A percentile compares a stretch with the other conserved stretches of the same genome.
phyloP scores from a whole-genome alignment of 495 filamentous ascomycete species.

The Podospora bellae-mahoneyi region DNA sequence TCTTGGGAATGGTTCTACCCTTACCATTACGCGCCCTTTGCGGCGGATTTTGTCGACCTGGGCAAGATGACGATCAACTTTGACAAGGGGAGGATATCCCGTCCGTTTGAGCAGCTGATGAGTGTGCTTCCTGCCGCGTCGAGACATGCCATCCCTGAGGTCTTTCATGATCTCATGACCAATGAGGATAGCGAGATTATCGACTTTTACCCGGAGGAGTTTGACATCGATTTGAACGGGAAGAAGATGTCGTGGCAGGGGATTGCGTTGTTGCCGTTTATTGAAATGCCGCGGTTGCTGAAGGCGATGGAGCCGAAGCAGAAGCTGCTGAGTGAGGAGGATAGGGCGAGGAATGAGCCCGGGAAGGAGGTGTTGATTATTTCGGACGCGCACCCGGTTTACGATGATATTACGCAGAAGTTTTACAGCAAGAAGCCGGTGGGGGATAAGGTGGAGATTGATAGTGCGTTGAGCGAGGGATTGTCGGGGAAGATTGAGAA shows the following conservation, averaged over 20 bases:
- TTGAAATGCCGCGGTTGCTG: slow-evolving; percentile 85
- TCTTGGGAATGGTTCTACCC: slow-evolving; percentile 99
- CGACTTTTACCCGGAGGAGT: slow-evolving; percentile 96
- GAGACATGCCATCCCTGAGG: slow-evolving; percentile 80
- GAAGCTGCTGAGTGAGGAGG: slow-evolving; percentile 72
- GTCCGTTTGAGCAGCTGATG: slow-evolving; percentile 97
- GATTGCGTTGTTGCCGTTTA: slow-evolving; percentile 89
- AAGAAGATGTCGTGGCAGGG: slow-evolving; percentile 99
- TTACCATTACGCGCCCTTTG: slow-evolving; percentile 97
- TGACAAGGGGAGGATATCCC: slow-evolving; percentile 80
- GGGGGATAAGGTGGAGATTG: slow-evolving; percentile 60
- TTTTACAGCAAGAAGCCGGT: slow-evolving; percentile 91
- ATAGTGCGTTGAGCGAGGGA: slow-evolving; percentile 69
- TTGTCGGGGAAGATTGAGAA: slow-evolving; percentile 78
- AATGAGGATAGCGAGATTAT: slow-evolving; percentile 83
- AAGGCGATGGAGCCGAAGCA: slow-evolving; percentile 80
- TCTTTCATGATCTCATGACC: slow-evolving; percentile 87
- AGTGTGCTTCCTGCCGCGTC: slow-evolving; percentile 92
- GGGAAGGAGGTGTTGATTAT: slow-evolving; percentile 79
- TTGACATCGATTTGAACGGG: slow-evolving; percentile 88
- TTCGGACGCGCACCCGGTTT: slow-evolving; percentile 75
- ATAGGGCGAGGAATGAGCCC: slow-evolving; percentile 70
- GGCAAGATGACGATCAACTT: slow-evolving; percentile 75
- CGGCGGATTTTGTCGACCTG: slow-evolving; percentile 88
- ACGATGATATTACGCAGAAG: slow-evolving; percentile 70